These are phyloP conservation scores for Hypoxylon fragiforme DNA, from an alignment of 495 filamentous ascomycete genomes.

Conservation along the genomic window DNA sequence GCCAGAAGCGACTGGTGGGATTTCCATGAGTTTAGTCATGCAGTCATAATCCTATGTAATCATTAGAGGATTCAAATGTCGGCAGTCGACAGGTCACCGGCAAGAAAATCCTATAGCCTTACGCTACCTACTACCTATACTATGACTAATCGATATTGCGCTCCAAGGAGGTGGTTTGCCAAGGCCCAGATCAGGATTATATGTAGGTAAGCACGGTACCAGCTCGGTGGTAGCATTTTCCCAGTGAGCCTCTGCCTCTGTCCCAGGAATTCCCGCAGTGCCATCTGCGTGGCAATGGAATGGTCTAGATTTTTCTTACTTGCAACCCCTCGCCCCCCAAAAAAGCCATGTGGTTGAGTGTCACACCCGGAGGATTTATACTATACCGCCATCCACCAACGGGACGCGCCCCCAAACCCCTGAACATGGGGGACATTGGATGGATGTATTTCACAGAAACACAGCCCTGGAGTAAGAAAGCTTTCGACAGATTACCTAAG, in stretches of 20 bases:
- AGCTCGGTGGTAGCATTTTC: no score
- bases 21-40: slow-evolving; percentile 3
- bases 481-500: no score
- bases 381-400: no score
- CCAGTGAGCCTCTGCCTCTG: slow-evolving; percentile 7
- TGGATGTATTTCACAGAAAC: no score
- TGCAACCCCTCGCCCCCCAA: no score
- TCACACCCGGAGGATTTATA: slow-evolving; percentile 22
- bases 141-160: neutral
- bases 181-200: neutral
- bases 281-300: neutral
- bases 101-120: no score
- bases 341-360: slow-evolving; percentile 2
- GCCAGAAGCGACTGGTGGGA: neutral
- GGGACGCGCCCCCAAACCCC: neutral
- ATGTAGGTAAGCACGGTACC: no score
- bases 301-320: slow-evolving; percentile 3
- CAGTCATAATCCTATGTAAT: neutral
- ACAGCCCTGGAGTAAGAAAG: no score
- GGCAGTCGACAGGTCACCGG: slow-evolving; percentile 14
- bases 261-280: neutral
- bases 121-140: neutral
- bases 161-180: neutral
- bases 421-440: neutral
- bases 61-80: no score